Percentiles rank a stretch among this genome's conserved stretches.
phyloP scores from a whole-genome alignment of 2,329 filamentous ascomycete species.

The Aureobasidium sp. region DNA sequence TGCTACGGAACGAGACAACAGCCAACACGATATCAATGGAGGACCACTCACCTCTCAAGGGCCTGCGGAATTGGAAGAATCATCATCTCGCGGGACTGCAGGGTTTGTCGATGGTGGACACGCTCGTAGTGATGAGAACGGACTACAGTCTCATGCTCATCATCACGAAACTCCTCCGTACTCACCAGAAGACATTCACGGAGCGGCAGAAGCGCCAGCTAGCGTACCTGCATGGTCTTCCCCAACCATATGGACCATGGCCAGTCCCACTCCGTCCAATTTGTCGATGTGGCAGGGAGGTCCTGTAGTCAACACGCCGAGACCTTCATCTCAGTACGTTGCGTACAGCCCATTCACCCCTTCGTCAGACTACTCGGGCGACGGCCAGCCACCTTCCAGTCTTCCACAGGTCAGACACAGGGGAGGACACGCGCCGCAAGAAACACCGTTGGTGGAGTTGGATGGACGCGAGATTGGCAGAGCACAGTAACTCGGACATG shows the following conservation, averaged over 20 bases:
- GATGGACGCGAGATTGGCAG: slow-evolving; percentile 7
- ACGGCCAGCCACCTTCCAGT: slow-evolving; percentile 15
- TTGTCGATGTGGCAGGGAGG: slow-evolving; percentile 6
- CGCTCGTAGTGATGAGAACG: neutral
- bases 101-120: neutral
- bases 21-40: neutral
- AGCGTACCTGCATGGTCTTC: neutral
- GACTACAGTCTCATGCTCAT: neutral
- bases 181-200: slow-evolving; percentile 2
- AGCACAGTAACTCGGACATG: slow-evolving; percentile 11
- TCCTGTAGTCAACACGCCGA: neutral
- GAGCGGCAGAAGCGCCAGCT: slow-evolving; percentile 9
- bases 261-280: slow-evolving; percentile 7
- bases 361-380: neutral
- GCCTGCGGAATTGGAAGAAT: slow-evolving; percentile 1
- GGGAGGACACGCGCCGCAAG: neutral
- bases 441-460: neutral
- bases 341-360: slow-evolving; percentile 6
- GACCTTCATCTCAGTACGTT: neutral
- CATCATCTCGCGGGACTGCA: neutral
- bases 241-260: neutral
- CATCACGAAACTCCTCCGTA: neutral
- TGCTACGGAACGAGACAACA: neutral
- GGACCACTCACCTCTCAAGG: neutral
- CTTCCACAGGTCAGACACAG: neutral